Evolutionary conservation across 208 protist genomes (phyloP), one percentile per base, ranked within the genome.

Genomic region (Naegleria lovaniensis): DNA sequence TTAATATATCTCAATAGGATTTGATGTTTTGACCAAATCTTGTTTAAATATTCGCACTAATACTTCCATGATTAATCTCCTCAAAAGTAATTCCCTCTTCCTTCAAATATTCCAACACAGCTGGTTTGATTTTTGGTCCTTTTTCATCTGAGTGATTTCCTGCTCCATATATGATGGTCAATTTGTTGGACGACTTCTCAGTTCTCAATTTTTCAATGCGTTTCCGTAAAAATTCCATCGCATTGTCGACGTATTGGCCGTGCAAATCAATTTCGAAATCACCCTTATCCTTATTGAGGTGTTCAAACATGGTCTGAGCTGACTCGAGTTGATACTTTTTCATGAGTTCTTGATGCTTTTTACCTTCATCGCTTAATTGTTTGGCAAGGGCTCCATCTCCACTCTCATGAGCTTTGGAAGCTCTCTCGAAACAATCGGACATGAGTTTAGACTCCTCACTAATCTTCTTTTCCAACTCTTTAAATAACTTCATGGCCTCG

Each of bases 81-180:
- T 51, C 83, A 51, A 51, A 87, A 7, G 15, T 87, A 15, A 87
- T 22, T 16, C 40, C 33, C 38, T 87, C 33, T 5, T 40, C 7
- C 2, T 52, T 51, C 83, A 87, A 87, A 51, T 51, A 51, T 38
- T 87, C 33, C 33, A 40, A 29, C 36, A 88, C n/a, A 5, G 16
- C n/a, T 58, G 84, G 84, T 36, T 88, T 88, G 38, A 88, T 88
- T 13, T 58, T 52, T 39, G 84, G 36, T 41, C 76, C 76, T 16
- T 25, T 51, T 58, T 36, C 84, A 58, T 52, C 39, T 0, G 29
- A 39, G 13, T 88, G 84, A 55, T 88, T 88, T 33, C 84, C 84
- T 38, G 84, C 84, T 58, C 84, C 84, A 36, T 36, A 48, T 39
- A 88, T 88, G 25, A 88, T 58, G 13, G 15, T n/a, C n/a, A 88